These are phyloP conservation scores for Hymenoscyphus albidus DNA, from an alignment of 2,329 filamentous ascomycete species.

Conservation along the genomic window DNA sequence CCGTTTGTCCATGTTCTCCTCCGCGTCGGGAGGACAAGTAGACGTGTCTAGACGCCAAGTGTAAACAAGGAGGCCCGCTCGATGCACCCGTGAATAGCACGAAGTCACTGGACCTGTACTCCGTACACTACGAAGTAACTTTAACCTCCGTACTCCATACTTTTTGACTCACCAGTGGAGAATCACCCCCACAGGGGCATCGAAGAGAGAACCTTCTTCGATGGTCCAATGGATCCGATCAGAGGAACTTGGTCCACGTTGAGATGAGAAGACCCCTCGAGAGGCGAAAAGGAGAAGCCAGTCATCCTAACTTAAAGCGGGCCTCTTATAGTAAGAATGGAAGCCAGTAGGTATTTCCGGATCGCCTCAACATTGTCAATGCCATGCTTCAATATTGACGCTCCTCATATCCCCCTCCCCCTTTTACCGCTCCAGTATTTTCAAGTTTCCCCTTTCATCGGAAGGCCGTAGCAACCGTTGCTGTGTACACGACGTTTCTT, in stretches of 20 bases:
- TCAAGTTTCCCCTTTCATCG: not conserved
- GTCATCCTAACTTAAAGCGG: too few relatives aligned
- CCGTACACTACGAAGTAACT: not conserved
- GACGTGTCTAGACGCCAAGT: not conserved
- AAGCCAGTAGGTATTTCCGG: not conserved
- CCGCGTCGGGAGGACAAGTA: not conserved
- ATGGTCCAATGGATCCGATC: not conserved
- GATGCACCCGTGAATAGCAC: not conserved
- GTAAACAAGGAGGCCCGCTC: not conserved
- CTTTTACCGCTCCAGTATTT: not conserved
- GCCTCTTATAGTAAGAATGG: too few relatives aligned
- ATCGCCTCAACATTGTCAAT: not conserved
- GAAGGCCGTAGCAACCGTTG: slow-evolving; percentile 6
- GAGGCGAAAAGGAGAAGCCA: not conserved
- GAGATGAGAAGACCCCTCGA: not conserved
- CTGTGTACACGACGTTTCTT: slow-evolving; percentile 1
- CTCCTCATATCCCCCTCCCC: not conserved
- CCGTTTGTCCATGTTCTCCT: not conserved
- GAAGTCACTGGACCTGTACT: not conserved
- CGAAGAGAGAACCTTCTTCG: not conserved
- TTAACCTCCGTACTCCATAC: not conserved
- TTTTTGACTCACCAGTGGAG: not conserved
- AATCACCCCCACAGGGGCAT: not conserved
- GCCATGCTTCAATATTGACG: not conserved
- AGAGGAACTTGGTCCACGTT: not conserved